Percentiles rank a stretch among this genome's conserved stretches.
Conservation (phyloP, 2,329 filamentous ascomycete species). For the Epichloe gansuensis region DNA sequence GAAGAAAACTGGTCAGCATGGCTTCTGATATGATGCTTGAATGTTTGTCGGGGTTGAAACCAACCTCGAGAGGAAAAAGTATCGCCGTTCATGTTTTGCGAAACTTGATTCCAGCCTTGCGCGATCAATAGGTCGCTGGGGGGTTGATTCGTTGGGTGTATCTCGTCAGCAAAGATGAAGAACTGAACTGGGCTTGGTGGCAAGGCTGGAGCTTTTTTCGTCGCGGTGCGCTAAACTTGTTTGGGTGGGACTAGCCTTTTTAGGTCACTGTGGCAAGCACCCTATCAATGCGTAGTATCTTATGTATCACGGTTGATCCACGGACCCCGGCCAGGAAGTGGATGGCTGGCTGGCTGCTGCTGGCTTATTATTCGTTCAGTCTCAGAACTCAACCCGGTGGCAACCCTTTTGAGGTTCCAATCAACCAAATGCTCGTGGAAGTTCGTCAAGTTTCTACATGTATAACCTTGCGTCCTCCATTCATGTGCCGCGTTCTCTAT, state of each 20-base stretch:
- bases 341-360: background rate
- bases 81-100: conserved; percentile 65
- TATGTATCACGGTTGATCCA: background rate
- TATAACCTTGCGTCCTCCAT: too few relatives aligned
- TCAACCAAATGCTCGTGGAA: background rate
- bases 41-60: conserved; percentile 12
- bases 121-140: conserved; percentile 5
- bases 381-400: too few relatives aligned
- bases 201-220: conserved; percentile 36
- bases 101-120: conserved; percentile 7
- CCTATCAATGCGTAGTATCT: background rate
- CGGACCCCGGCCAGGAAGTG: too few relatives aligned
- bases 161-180: conserved; percentile 1
- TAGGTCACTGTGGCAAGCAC: background rate
- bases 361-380: background rate
- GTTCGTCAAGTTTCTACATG: too few relatives aligned
- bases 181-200: conserved; percentile 3
- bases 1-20: conserved; percentile 10
- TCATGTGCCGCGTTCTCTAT: too few relatives aligned
- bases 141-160: conserved; percentile 1
- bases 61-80: conserved; percentile 57
- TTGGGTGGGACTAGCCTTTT: conserved; percentile 14
- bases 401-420: background rate
- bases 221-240: conserved; percentile 15
- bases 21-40: background rate